Percentiles rank a stretch among this genome's conserved stretches.
Evolutionary conservation across 139 green algal genomes (phyloP).

Genomic region (Tetraselmis striata): DNA sequence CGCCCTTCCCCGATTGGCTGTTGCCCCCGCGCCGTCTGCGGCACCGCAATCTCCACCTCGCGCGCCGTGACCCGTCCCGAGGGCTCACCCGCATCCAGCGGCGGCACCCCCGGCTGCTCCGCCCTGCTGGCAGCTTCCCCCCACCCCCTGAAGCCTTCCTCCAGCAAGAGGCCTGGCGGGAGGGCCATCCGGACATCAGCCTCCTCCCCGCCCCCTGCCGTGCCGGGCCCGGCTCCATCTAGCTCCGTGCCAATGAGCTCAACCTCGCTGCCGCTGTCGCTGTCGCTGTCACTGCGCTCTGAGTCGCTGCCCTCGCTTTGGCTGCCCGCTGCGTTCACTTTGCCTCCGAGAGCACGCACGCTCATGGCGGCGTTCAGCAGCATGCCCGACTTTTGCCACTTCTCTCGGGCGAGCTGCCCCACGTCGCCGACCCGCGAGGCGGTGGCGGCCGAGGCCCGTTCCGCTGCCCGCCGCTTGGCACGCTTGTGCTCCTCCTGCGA

Average conservation of each 20-base stretch:
- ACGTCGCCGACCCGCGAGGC: neutral
- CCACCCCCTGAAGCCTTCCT: too few species aligned
- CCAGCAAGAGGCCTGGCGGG: neutral
- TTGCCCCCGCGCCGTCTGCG: neutral
- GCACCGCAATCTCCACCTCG: neutral
- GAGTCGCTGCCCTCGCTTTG: neutral
- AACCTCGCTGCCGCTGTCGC: neutral
- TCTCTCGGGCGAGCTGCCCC: neutral
- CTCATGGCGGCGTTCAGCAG: neutral
- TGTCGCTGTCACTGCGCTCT: constrained; percentile 4
- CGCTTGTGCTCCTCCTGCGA: neutral
- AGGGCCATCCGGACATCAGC: too few species aligned
- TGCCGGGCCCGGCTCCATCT: too few species aligned
- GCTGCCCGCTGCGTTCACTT: neutral
- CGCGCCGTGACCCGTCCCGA: neutral
- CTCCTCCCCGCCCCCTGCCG: too few species aligned
- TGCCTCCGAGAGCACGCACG: neutral
- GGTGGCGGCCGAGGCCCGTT: neutral
- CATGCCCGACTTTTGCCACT: neutral
- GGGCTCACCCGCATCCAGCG: too few species aligned
- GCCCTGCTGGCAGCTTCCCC: too few species aligned
- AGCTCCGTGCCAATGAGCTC: neutral
- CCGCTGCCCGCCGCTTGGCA: neutral
- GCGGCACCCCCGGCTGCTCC: too few species aligned
- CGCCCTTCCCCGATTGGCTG: neutral